These are phyloP conservation scores for Pelargonium myrrhifolium DNA, from an alignment of 441 rosid species.

Conservation along the genomic window DNA sequence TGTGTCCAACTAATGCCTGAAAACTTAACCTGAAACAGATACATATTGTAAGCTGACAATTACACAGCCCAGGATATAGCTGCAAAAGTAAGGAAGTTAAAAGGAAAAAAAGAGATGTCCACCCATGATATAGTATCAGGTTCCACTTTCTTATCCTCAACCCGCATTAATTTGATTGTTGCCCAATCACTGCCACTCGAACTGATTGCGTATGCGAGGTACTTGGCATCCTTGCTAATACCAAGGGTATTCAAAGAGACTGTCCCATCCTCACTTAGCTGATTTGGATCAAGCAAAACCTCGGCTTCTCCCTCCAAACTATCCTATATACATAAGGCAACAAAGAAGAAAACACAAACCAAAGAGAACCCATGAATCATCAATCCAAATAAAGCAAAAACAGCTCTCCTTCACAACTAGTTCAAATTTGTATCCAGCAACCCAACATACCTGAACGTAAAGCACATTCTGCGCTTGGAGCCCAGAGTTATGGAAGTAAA, in stretches of 20 bases:
- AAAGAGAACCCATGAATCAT: constrained; percentile 2
- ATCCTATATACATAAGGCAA: constrained; percentile 37
- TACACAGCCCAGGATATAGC: neutral
- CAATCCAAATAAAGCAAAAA: neutral
- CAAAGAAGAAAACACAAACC: constrained; percentile 1
- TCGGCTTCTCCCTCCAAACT: constrained; percentile 59
- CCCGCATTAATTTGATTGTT: constrained; percentile 59
- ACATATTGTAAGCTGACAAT: neutral
- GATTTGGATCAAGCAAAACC: constrained; percentile 85
- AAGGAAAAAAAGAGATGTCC: constrained; percentile 27
- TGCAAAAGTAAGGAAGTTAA: neutral
- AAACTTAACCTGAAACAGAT: constrained; percentile 62
- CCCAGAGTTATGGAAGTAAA: constrained; percentile 75
- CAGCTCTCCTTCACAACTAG: neutral
- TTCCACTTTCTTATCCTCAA: constrained; percentile 59
- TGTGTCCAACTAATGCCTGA: constrained; percentile 72
- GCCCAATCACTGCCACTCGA: constrained; percentile 95
- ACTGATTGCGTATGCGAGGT: constrained; percentile 78
- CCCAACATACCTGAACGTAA: constrained; percentile 53
- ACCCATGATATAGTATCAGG: constrained; percentile 80
- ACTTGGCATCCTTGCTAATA: constrained; percentile 71
- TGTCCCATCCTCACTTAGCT: constrained; percentile 80
- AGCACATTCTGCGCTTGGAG: constrained; percentile 77
- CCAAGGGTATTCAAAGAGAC: constrained; percentile 48
- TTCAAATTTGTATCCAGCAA: neutral